These are phyloP conservation scores for Xanthoconium stramineum DNA, from an alignment of 768 basidiomycete genomes.

Conservation along the genomic window DNA sequence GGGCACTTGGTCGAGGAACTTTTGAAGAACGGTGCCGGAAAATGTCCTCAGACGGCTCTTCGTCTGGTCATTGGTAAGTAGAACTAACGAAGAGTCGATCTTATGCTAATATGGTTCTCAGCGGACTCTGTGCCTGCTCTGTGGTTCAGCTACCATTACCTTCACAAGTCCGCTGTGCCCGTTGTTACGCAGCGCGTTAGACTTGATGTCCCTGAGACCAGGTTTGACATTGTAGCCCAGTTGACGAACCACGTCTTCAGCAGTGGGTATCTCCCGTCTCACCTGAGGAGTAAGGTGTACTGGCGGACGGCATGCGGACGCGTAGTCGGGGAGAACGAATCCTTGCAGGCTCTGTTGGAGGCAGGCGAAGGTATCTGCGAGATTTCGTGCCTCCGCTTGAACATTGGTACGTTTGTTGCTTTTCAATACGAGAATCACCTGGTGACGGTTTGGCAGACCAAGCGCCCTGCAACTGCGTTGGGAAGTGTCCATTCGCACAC, in stretches of 20 bases:
- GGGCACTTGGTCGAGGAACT: slow-evolving; percentile 36
- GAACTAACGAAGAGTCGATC: background rate
- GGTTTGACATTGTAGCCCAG: slow-evolving; percentile 41
- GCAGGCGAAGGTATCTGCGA: slow-evolving; percentile 18
- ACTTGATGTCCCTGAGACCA: slow-evolving; percentile 32
- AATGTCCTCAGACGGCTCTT: slow-evolving; percentile 42
- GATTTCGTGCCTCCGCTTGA: slow-evolving; percentile 14
- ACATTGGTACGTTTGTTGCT: slow-evolving; percentile 14
- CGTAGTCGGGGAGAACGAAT: slow-evolving; percentile 27
- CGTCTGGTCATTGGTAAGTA: slow-evolving; percentile 45
- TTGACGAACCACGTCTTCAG: slow-evolving; percentile 47
- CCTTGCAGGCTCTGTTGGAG: slow-evolving; percentile 22
- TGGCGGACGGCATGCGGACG: slow-evolving; percentile 41
- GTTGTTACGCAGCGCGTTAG: slow-evolving; percentile 43
- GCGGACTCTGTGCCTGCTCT: slow-evolving; percentile 39
- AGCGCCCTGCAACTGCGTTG: background rate
- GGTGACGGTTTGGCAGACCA: slow-evolving; percentile 7
- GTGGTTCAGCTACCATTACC: slow-evolving; percentile 46
- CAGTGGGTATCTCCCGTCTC: slow-evolving; percentile 36
- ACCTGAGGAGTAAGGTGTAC: slow-evolving; percentile 37
- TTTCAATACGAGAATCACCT: background rate
- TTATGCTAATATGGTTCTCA: slow-evolving; percentile 14
- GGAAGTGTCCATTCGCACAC: slow-evolving; percentile 7
- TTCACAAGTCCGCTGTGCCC: slow-evolving; percentile 30
- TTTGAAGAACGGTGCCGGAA: slow-evolving; percentile 37